Base-by-base conservation (phyloP, 805 yeast genomes). In the Blastobotrys chiropterorum region DNA sequence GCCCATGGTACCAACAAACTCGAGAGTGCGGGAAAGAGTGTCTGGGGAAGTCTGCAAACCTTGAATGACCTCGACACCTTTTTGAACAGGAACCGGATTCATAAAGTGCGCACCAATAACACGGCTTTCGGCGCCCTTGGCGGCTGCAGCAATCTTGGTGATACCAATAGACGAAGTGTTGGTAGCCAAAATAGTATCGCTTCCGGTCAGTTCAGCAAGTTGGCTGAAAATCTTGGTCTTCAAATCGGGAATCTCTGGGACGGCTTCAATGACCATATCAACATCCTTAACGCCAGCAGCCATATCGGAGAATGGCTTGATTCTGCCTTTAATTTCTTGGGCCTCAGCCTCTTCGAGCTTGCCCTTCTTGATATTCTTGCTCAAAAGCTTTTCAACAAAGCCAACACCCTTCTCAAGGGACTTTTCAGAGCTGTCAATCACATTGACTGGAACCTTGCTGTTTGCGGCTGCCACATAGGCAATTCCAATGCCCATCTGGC, bases 21-120 rank as follows among this genome's bases (percentile, higher is more conserved):
- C 67, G 39, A 66, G 48, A 5, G 73, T 62, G 8, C 59, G 48
- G 6, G 48, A 62, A 38, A 67, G 58, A 2, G 72, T 71, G 38
- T 60, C 69, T 40, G 59, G 62, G 26, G 70, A 58, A 16, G 76
- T 72, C 59, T 72, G 76, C 48, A 72, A 56, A 13, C 74, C 76
- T 3, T 63, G 54, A 52, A 72, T 72, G 52, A 72, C 62, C 62
- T 72, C 76, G 13, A 69, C 76, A 30, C 76, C 76, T 22, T 62
- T 65, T 60, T 71, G 73, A 17, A 72, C 76, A 1, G 76, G 76
- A 38, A 72, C 76, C 14, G 76, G 76, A 61, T 72, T 72, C 75
- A 72, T 72, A 57, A 72, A 72, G 57, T 72, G 76, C 26, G 71
- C 66, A 22, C 74, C 71, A 31, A 72, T 64, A 16, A 72, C 76